Conservation (phyloP, 768 basidiomycete species). For the Hygrophoropsis aurantiaca region DNA sequence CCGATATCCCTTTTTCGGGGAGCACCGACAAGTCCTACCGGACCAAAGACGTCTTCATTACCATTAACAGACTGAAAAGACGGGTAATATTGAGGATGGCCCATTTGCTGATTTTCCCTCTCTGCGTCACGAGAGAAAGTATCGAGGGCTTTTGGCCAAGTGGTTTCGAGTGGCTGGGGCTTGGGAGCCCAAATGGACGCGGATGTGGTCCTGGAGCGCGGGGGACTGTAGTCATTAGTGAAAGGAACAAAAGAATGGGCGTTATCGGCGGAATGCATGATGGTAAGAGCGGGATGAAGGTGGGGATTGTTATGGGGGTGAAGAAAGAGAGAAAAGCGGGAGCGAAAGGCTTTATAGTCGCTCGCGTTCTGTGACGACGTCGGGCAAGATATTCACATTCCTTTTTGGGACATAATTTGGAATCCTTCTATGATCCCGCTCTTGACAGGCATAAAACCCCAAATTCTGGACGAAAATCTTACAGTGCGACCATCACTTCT, state of each 20-base stretch:
- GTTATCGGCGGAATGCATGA: constrained; percentile 26
- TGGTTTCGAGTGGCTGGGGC: constrained; percentile 62
- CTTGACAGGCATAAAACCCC: constrained; percentile 21
- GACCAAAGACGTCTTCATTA: constrained; percentile 67
- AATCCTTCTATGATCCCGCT: constrained; percentile 29
- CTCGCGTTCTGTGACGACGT: constrained; percentile 31
- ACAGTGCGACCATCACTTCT: too few relatives aligned
- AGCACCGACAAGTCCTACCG: constrained; percentile 36
- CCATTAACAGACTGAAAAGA: constrained; percentile 28
- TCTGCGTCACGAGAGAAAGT: constrained; percentile 56
- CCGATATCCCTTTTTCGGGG: constrained; percentile 55
- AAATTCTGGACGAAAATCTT: too few relatives aligned
- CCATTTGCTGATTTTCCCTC: constrained; percentile 35
- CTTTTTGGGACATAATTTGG: constrained; percentile 31
- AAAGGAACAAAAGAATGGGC: constrained; percentile 31
- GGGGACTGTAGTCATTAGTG: constrained; percentile 40
- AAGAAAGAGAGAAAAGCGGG: constrained; percentile 38
- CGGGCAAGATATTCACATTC: constrained; percentile 27
- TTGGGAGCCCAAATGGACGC: constrained; percentile 84
- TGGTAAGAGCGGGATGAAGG: constrained; percentile 19
- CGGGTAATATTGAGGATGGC: constrained; percentile 18
- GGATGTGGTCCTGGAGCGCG: constrained; percentile 38
- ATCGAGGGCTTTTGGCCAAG: constrained; percentile 70
- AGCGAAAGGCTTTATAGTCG: constrained; percentile 32
- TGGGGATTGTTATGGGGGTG: constrained; percentile 41